Percentiles rank a stretch among this genome's conserved stretches.
Evolutionary conservation across 176 grass and related monocot species (phyloP).

Genomic region (Microstegium vimineum): DNA sequence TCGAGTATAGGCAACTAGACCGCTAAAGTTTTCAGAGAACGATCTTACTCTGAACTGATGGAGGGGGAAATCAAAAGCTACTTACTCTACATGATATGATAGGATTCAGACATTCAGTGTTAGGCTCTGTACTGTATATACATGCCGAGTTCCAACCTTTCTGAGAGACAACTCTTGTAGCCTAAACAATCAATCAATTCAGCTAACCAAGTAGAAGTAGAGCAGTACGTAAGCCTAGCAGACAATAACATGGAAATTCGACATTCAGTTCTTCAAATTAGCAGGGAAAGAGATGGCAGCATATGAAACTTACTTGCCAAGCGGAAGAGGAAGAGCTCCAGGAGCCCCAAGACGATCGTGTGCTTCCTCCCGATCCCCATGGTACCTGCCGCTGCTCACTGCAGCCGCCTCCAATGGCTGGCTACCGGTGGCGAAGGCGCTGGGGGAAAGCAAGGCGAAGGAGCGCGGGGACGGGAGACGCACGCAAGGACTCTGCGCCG

Average conservation of each 20-base stretch:
- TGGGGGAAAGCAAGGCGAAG: neutral
- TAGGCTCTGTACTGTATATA: too few species aligned
- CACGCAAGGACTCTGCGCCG: slow-evolving; percentile 20
- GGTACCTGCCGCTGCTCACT: neutral
- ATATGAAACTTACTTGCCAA: slow-evolving; percentile 37
- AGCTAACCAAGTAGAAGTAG: neutral
- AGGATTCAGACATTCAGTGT: too few species aligned
- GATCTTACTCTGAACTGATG: neutral
- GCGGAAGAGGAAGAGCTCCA: slow-evolving; percentile 24
- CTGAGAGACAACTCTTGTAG: neutral
- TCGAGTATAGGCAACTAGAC: neutral
- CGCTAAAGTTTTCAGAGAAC: neutral
- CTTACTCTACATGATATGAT: too few species aligned
- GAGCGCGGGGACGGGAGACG: neutral
- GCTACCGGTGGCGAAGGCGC: neutral
- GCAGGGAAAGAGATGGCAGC: neutral
- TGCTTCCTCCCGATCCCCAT: slow-evolving; percentile 25
- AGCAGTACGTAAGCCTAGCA: neutral
- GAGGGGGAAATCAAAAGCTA: too few species aligned
- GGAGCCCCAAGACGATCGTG: neutral
- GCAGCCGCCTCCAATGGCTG: neutral
- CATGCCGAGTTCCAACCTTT: neutral
- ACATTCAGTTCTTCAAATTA: neutral
- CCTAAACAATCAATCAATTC: neutral
- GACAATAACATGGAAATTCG: neutral